Conservation (phyloP, 2,329 filamentous ascomycete species). For the Penicillium brevicompactum region DNA sequence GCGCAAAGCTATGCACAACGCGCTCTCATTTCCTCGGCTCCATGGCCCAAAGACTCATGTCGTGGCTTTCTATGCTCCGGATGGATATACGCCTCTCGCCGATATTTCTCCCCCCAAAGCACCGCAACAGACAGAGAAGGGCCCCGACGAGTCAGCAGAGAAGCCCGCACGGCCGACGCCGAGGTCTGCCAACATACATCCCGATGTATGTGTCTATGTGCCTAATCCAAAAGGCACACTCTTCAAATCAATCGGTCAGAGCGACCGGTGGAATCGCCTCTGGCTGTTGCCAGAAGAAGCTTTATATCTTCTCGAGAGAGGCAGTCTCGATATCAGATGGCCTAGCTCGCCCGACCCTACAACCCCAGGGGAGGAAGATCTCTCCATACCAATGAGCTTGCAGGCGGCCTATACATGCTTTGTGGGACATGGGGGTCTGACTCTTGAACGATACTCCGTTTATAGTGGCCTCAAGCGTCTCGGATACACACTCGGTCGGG, state of each 20-base stretch:
- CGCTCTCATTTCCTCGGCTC: conserved; percentile 73
- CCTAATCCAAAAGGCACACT: conserved; percentile 72
- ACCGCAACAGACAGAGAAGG: conserved; percentile 16
- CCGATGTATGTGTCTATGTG: conserved; percentile 60
- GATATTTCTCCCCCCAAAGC: conserved; percentile 15
- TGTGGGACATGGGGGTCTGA: conserved; percentile 66
- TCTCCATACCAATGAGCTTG: conserved; percentile 81
- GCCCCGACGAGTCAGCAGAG: conserved; percentile 13
- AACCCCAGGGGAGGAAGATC: conserved; percentile 49
- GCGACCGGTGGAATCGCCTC: conserved; percentile 64
- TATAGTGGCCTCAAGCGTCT: conserved; percentile 80
- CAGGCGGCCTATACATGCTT: conserved; percentile 88
- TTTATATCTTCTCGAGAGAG: conserved; percentile 84
- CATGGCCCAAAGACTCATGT: conserved; percentile 69
- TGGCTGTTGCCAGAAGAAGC: conserved; percentile 94
- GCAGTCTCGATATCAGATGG: conserved; percentile 86
- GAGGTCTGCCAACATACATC: conserved; percentile 24
- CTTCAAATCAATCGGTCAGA: conserved; percentile 75
- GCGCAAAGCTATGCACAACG: conserved; percentile 84
- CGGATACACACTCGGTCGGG: conserved; percentile 79
- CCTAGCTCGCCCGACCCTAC: conserved; percentile 51
- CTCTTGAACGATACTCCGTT: conserved; percentile 81
- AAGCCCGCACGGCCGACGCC: conserved; percentile 13
- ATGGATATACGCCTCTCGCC: conserved; percentile 40
- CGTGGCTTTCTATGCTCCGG: conserved; percentile 73